Percentiles rank a stretch among this genome's conserved stretches.
These are phyloP conservation scores for Raffaelea arxii DNA, from an alignment of 2,329 filamentous ascomycete genomes.

Conservation along the genomic window DNA sequence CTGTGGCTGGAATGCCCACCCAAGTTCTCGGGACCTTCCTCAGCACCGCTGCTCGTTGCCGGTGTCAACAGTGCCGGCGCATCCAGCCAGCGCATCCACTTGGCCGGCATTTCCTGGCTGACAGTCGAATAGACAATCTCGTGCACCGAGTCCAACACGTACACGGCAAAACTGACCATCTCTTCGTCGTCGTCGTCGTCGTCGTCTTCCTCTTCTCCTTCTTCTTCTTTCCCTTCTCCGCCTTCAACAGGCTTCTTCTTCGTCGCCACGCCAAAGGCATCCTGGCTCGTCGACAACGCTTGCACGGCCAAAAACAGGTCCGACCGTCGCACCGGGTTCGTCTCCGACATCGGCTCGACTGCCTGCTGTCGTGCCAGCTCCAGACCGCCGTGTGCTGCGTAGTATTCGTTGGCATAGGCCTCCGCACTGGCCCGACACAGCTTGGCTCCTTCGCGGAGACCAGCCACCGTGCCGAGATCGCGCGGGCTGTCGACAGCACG, in stretches of 20 bases:
- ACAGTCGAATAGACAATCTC: slow-evolving; percentile 77
- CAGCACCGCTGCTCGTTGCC: slow-evolving; percentile 28
- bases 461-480: slow-evolving; percentile 70
- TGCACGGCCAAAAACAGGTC: slow-evolving; percentile 96
- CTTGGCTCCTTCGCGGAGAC: slow-evolving; percentile 79
- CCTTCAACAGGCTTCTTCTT: slow-evolving; percentile 14
- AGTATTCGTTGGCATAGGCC: slow-evolving; percentile 78
- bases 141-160: slow-evolving; percentile 81
- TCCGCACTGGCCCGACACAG: slow-evolving; percentile 84
- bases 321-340: slow-evolving; percentile 82
- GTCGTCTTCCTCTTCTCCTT: slow-evolving; percentile 76
- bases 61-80: slow-evolving; percentile 52
- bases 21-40: not conserved
- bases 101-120: slow-evolving; percentile 72
- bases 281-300: slow-evolving; percentile 53
- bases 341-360: slow-evolving; percentile 67
- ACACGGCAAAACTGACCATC: slow-evolving; percentile 64
- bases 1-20: slow-evolving; percentile 18
- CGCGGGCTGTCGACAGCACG: slow-evolving; percentile 59
- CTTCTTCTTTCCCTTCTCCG: slow-evolving; percentile 31
- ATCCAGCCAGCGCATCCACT: slow-evolving; percentile 90
- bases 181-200: slow-evolving; percentile 60
- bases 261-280: slow-evolving; percentile 34
- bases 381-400: slow-evolving; percentile 61
- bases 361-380: slow-evolving; percentile 72